Evolutionary conservation across 2,329 filamentous ascomycete species (phyloP).

Genomic region (Hymenoscyphus albidus): DNA sequence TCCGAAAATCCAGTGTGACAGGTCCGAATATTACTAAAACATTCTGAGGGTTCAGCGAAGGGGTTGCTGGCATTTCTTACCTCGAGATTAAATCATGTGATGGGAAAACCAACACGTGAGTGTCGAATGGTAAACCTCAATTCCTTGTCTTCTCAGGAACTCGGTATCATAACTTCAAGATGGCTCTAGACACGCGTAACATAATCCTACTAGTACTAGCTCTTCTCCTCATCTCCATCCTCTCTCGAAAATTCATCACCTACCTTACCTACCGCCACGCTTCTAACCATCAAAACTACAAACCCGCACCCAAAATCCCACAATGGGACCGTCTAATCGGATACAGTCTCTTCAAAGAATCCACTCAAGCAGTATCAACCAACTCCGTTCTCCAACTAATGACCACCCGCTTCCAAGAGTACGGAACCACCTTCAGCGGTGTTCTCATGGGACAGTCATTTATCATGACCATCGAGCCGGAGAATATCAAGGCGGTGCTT

Average conservation of each 20-base stretch:
- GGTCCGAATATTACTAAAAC: not conserved
- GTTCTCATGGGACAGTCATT: slow-evolving; percentile 32
- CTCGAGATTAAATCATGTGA: not conserved
- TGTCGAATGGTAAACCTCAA: not conserved
- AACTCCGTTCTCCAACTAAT: not conserved
- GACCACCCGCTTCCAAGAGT: not conserved
- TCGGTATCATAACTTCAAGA: not conserved
- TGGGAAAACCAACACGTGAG: not conserved
- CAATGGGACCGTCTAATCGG: slow-evolving; percentile 4
- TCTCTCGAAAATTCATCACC: not conserved
- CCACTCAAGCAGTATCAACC: not conserved
- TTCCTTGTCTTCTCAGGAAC: not conserved
- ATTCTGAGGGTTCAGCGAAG: not conserved
- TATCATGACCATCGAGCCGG: slow-evolving; percentile 46
- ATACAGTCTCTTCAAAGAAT: not conserved
- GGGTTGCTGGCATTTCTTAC: not conserved
- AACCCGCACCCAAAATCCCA: slow-evolving; percentile 1
- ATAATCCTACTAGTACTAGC: not conserved
- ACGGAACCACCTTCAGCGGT: slow-evolving; percentile 2
- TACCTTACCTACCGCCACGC: not conserved
- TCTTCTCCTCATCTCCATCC: not conserved
- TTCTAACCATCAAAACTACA: not conserved
- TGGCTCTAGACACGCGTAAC: not conserved
- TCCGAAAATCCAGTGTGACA: not conserved
- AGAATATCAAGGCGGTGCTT: slow-evolving; percentile 53